These are phyloP conservation scores for Endocalyx cinctus DNA, from an alignment of 2,329 filamentous ascomycete genomes.

Conservation along the genomic window DNA sequence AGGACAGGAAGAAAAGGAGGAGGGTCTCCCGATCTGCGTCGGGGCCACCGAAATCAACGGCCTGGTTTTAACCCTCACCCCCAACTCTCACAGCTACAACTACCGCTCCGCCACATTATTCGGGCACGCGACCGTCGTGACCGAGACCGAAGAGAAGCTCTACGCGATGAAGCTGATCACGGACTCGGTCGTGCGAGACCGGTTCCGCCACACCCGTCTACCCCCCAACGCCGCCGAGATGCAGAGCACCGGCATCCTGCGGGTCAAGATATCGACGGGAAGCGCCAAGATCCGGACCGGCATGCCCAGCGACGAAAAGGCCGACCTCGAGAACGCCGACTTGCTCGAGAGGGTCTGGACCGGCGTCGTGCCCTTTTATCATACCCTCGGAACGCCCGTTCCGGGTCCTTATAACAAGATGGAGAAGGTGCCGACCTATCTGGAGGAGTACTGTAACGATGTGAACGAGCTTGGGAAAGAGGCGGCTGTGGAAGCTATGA, in stretches of 20 bases:
- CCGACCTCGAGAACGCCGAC: slow-evolving; percentile 40
- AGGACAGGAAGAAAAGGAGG: slow-evolving; percentile 13
- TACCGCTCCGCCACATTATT: slow-evolving; percentile 79
- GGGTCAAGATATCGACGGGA: slow-evolving; percentile 62
- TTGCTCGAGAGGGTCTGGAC: slow-evolving; percentile 46
- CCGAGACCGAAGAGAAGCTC: slow-evolving; percentile 63
- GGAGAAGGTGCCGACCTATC: slow-evolving; percentile 55
- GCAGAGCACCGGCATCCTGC: slow-evolving; percentile 68
- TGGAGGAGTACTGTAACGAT: slow-evolving; percentile 40
- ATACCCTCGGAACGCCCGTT: slow-evolving; percentile 59
- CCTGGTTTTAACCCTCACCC: slow-evolving; percentile 72
- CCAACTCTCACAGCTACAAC: slow-evolving; percentile 80
- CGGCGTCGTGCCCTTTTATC: slow-evolving; percentile 59
- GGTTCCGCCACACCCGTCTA: slow-evolving; percentile 65
- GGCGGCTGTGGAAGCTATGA: slow-evolving; percentile 7
- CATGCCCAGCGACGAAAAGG: slow-evolving; percentile 50
- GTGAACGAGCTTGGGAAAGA: slow-evolving; percentile 27
- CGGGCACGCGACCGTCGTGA: slow-evolving; percentile 66
- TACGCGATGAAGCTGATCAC: slow-evolving; percentile 79
- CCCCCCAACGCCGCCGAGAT: slow-evolving; percentile 72
- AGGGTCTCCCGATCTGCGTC: slow-evolving; percentile 66
- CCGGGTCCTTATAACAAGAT: slow-evolving; percentile 56
- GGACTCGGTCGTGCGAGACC: slow-evolving; percentile 62
- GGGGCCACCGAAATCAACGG: slow-evolving; percentile 74
- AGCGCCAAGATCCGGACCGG: slow-evolving; percentile 72